A percentile compares a stretch with the other conserved stretches of the same genome.
These are phyloP conservation scores for Populus hybrid DNA, from an alignment of 441 rosid genomes.

Conservation along the genomic window DNA sequence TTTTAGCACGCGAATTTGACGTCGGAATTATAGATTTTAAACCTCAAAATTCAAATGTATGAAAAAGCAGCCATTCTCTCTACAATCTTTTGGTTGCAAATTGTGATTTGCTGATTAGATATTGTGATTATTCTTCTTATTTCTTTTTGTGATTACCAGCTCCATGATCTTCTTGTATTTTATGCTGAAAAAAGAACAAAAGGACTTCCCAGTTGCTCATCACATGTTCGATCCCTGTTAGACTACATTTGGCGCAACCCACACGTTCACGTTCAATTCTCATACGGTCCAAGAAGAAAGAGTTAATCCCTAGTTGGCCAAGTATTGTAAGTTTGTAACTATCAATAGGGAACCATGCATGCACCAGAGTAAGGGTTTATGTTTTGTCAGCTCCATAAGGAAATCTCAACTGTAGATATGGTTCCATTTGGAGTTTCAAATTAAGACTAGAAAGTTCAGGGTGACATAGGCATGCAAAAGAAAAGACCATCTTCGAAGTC, in stretches of 20 bases:
- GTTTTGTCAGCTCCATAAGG: background rate
- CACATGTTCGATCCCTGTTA: too few species aligned
- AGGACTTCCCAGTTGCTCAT: background rate
- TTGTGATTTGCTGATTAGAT: constrained; percentile 10
- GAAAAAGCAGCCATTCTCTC: background rate
- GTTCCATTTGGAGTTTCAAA: background rate
- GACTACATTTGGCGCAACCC: constrained; percentile 9
- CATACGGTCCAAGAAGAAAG: background rate
- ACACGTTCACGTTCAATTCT: too few species aligned
- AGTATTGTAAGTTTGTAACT: background rate
- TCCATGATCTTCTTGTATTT: background rate
- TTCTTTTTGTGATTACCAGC: too few species aligned
- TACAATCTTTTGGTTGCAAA: background rate
- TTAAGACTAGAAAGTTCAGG: background rate
- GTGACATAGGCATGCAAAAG: background rate
- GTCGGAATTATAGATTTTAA: constrained; percentile 7
- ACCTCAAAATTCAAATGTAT: constrained; percentile 7
- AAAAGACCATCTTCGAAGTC: background rate
- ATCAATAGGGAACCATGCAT: too few species aligned
- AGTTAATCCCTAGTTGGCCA: background rate
- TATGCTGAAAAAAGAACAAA: background rate
- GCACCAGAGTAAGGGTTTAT: background rate
- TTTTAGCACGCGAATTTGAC: constrained; percentile 29
- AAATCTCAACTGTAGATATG: background rate
- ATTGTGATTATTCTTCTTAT: background rate